Percentiles rank a stretch among this genome's conserved stretches.
Conservation (phyloP, 2,329 filamentous ascomycete species). For the Sporothrix pseudoabietina region DNA sequence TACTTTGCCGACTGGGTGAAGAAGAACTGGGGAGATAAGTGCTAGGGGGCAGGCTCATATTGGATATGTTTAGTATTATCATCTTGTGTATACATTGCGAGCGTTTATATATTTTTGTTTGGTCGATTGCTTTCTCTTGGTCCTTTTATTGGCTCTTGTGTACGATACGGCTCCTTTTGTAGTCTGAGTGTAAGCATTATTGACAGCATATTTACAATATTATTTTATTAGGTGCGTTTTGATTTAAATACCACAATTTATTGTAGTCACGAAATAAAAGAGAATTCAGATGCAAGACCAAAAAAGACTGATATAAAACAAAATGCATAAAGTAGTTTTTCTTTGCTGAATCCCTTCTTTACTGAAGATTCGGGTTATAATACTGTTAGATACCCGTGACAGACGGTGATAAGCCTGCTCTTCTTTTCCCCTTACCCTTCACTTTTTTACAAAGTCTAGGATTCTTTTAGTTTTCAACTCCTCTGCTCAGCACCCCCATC, state of each 20-base stretch:
- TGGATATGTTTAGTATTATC: background rate
- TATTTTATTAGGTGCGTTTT: too few species aligned
- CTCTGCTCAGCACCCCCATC: background rate
- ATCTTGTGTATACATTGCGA: too few species aligned
- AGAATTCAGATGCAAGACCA: background rate
- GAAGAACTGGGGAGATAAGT: constrained; percentile 58
- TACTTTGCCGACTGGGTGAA: constrained; percentile 60
- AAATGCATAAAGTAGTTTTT: background rate
- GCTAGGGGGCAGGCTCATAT: constrained; percentile 34
- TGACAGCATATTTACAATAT: too few species aligned
- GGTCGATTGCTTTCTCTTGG: too few species aligned
- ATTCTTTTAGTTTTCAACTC: too few species aligned
- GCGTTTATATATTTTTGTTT: too few species aligned
- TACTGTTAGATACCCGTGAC: background rate
- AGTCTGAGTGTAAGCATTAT: too few species aligned
- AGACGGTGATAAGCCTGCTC: background rate
- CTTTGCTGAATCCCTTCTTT: constrained; percentile 14
- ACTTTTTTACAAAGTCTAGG: constrained; percentile 7
- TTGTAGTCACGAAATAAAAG: too few species aligned
- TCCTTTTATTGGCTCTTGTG: too few species aligned
- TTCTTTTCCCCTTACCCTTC: background rate
- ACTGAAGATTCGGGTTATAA: background rate
- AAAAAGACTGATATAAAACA: constrained; percentile 1
- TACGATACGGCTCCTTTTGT: too few species aligned
- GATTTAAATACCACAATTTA: too few species aligned